Base-by-base conservation (phyloP, 2,329 filamentous ascomycete genomes). In the Salinomyces thailandicus region DNA sequence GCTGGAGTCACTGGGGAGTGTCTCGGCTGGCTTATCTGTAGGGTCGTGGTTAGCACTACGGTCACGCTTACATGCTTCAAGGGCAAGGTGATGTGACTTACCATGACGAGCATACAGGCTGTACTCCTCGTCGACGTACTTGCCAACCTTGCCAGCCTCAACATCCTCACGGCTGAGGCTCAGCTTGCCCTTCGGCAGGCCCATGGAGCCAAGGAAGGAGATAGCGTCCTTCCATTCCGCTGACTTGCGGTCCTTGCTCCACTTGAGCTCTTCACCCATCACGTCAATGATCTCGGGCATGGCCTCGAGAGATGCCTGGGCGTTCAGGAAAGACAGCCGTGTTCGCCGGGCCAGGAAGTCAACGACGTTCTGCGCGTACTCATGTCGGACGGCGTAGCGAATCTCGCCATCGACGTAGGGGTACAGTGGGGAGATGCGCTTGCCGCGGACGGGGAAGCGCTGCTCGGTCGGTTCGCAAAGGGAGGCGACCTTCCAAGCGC, bases 401-500 rank as follows among this genome's bases (percentile, higher is more conserved):
- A 95, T 73, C 64, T 96, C 89, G 33, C 86, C 86, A 53, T 95
- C 87, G 17, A 95, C 77, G 60, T 91, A 94, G 11, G 87, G 85
- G 61, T 94, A 94, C 18, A 93, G 68, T 12, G 73, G 62, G 3
- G 81, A 81, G 44, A 95, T 81, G 44, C 85, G 79, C 61, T 82
- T 75, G 38, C 86, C 86, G 35, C 85, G 74, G 19, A 86, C 79
- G 3, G 87, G 86, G 69, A 86, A 94, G 33, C 85, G 77, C 51
- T 77, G 66, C 39, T 82, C 74, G 1, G 85, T 93, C 0, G 83
- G 78, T 12, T 73, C 69, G 50, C 82, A 89, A 32, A 95, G 69
- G 1, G 83, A 75, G 6, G 84, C 86, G 15, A 95, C 85, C 12
- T 81, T 81, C 87, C 87, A 95, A 14, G 87, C 85, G 39, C 87